Base-by-base conservation (phyloP, 1,284 basidiomycete genomes). In the Pisolithus thermaeus region DNA sequence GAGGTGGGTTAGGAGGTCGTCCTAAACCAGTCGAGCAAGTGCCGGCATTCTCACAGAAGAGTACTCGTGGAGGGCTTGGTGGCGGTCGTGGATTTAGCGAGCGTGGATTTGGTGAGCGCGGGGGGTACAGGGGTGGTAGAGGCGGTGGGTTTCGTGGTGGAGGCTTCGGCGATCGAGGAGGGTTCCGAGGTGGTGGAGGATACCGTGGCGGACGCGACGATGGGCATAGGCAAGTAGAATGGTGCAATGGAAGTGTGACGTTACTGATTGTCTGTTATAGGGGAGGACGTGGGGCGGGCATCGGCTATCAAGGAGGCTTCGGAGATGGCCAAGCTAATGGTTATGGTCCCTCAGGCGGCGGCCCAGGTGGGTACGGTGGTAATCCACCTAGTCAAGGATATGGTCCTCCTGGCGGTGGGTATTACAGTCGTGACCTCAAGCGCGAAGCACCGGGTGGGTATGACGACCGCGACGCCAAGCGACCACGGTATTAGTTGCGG, bases 1-100 rank as follows among this genome's bases (percentile, higher is more conserved):
- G 96, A 23, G 97, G 96, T 16, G 97, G 97, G 1, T 78, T 99
- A 23, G 97, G 97, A 20, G 97, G 96, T 12, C 79, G 90, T 49
- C 90, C 92, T n/a, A 97, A 97, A 69, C 88, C 89, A 4, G 80
- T 84, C 7, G 83, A 84, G 54, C 73, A 80, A 7, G 71, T 71
- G 12, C 65, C 70, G 9, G 58, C 74, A 44, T 59, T 69, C 7
- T 52, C 58, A 5, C 48, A 60, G 25, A 57, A 68, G 47, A 59
- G 63, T 28, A 56, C 49, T 4, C 58, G 75, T 46, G 74, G 78
- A 7, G 76, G 79, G 23, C 71, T 73, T 8, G 59, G 73, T 20
- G 74, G 76, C 7, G 28, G 28, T 28, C 28, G 28, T 28, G 28
- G 28, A 28, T 28, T 5, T 28, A 67, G 67, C 4, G 30, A 12